Conservation (phyloP, 164 flowering plant species). For the Dillenia suffruticosa region DNA sequence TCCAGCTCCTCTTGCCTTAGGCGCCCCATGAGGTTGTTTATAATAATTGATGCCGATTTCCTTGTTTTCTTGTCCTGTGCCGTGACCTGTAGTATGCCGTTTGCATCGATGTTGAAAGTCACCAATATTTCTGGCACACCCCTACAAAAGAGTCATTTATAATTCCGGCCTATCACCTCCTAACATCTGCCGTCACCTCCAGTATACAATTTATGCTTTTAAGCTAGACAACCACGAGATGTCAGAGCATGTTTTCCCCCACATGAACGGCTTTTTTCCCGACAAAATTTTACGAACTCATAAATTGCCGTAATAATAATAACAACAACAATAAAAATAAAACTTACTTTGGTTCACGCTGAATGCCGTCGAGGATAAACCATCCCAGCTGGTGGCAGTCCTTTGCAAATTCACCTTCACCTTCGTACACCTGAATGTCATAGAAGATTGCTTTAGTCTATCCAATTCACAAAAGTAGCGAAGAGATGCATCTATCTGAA, state of each 20-base stretch:
- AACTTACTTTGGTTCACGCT: too few species aligned
- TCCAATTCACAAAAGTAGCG: too few species aligned
- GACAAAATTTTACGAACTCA: neutral
- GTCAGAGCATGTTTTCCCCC: too few species aligned
- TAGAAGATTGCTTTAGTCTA: neutral
- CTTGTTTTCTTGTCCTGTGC: neutral
- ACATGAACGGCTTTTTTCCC: too few species aligned
- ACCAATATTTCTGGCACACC: neutral
- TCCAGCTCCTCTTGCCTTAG: conserved; percentile 6
- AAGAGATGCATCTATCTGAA: too few species aligned
- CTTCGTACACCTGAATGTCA: neutral
- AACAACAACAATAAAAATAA: neutral
- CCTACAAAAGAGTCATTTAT: neutral
- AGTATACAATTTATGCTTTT: too few species aligned
- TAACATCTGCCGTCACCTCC: too few species aligned
- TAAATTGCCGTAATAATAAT: too few species aligned
- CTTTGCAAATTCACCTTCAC: too few species aligned
- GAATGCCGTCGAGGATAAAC: too few species aligned
- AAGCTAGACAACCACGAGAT: too few species aligned
- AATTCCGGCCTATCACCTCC: neutral
- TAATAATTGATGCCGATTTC: neutral
- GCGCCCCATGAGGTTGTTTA: neutral
- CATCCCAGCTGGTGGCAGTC: too few species aligned
- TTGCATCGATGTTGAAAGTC: neutral
- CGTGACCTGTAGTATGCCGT: neutral